Conservation (phyloP, 2,329 filamentous ascomycete species). For the Fusarium verrucosum region DNA sequence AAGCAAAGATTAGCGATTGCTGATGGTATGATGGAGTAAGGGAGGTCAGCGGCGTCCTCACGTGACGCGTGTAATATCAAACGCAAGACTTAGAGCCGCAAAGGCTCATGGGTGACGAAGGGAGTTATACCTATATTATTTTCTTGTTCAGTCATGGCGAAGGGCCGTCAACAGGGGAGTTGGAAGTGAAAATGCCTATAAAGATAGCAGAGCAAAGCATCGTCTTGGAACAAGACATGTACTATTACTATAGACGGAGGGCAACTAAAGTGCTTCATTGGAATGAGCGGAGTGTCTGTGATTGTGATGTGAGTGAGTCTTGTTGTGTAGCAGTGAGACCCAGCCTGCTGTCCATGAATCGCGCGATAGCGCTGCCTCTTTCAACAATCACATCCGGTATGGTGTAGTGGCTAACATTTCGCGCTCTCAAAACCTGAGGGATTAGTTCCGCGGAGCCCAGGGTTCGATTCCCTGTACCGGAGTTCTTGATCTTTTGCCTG, state of each 20-base stretch:
- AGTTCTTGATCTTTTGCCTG: constrained; percentile 11
- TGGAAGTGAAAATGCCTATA: constrained; percentile 38
- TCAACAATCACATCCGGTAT: constrained; percentile 41
- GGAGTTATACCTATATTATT: constrained; percentile 27
- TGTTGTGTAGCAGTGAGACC: background rate
- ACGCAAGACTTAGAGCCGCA: constrained; percentile 21
- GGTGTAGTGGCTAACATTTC: constrained; percentile 50
- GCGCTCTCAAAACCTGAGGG: constrained; percentile 44
- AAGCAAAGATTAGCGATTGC: constrained; percentile 75
- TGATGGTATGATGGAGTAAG: constrained; percentile 60
- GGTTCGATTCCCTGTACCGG: constrained; percentile 42
- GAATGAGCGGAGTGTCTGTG: background rate
- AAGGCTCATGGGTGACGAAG: constrained; percentile 27
- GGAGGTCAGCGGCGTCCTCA: constrained; percentile 6
- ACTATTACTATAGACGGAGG: constrained; percentile 45
- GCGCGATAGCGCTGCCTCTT: constrained; percentile 10
- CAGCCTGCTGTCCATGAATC: background rate
- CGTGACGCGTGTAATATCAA: constrained; percentile 39
- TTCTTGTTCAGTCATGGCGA: constrained; percentile 18
- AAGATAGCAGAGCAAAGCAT: constrained; percentile 25
- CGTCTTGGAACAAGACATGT: constrained; percentile 31
- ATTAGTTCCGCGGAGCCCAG: constrained; percentile 36
- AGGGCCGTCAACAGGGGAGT: constrained; percentile 26
- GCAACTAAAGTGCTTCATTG: constrained; percentile 25
- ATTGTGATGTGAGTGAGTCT: background rate